A percentile compares a stretch with the other conserved stretches of the same genome.
These are phyloP conservation scores for Phytophthora pistaciae DNA, from an alignment of 352 stramenopile species.

Conservation along the genomic window DNA sequence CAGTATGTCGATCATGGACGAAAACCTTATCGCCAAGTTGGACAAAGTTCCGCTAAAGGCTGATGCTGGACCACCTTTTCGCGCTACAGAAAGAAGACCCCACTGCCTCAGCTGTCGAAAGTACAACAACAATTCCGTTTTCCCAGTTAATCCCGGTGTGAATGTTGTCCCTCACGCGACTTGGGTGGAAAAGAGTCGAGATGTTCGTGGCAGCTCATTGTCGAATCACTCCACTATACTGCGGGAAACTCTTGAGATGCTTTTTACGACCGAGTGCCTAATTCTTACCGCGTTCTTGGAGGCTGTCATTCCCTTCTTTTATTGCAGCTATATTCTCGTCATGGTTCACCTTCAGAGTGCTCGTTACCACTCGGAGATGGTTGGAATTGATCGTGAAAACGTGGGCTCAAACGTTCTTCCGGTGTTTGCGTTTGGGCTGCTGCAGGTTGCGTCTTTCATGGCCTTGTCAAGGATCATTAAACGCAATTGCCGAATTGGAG, in stretches of 20 bases:
- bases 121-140: background rate
- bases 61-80: background rate
- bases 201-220: background rate
- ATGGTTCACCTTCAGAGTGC: too few species aligned
- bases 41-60: background rate
- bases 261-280: constrained; percentile 42
- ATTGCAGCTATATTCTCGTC: too few species aligned
- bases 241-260: constrained; percentile 2
- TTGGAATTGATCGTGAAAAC: constrained; percentile 5
- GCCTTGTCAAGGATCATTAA: constrained; percentile 6
- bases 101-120: background rate
- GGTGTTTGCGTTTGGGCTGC: constrained; percentile 22
- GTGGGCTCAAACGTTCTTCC: constrained; percentile 4
- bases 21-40: background rate
- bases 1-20: background rate
- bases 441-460: constrained; percentile 29
- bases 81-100: background rate
- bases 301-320: constrained; percentile 31
- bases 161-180: background rate
- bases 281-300: constrained; percentile 40
- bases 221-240: background rate
- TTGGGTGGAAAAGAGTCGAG: background rate
- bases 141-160: background rate
- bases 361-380: background rate
- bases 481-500: constrained; percentile 10